Evolutionary conservation across 345 rosid species (phyloP).

Genomic region (Diplotaxis tenuifolia): DNA sequence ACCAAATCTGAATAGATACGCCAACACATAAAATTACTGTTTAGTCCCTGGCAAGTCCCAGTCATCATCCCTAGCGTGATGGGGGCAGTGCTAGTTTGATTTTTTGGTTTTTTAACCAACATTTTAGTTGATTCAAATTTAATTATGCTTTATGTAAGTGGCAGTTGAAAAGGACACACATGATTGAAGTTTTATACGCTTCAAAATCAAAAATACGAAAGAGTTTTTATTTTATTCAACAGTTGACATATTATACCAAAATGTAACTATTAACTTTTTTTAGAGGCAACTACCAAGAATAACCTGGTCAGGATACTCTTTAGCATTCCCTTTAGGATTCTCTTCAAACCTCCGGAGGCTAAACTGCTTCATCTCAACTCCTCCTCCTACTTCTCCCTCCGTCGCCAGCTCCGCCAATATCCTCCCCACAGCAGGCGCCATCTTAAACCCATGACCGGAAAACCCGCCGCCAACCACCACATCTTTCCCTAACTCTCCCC

Average conservation of each 20-base stretch:
- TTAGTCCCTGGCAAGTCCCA: too few relatives aligned
- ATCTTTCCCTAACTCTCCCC: conserved; percentile 73
- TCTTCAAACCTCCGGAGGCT: conserved; percentile 56
- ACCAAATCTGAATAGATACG: too few relatives aligned
- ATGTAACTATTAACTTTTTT: neutral
- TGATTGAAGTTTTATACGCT: neutral
- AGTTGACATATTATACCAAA: conserved; percentile 19
- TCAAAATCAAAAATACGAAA: neutral
- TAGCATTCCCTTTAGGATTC: conserved; percentile 60
- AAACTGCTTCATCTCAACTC: conserved; percentile 53
- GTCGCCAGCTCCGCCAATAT: conserved; percentile 64
- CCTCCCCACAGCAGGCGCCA: conserved; percentile 74
- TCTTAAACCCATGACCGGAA: conserved; percentile 95
- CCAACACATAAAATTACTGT: too few relatives aligned
- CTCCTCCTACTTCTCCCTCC: conserved; percentile 47
- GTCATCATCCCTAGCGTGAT: too few relatives aligned
- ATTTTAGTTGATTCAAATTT: neutral
- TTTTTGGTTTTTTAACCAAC: neutral
- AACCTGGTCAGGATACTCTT: conserved; percentile 56
- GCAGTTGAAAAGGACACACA: neutral
- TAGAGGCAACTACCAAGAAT: conserved; percentile 2
- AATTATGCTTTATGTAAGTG: neutral
- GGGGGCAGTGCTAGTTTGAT: too few relatives aligned
- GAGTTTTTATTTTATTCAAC: neutral
- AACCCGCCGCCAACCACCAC: conserved; percentile 76